Evolutionary conservation across 306 rosid species (phyloP), one percentile per base, ranked within the genome.

Genomic region (Quercus bicolor): DNA sequence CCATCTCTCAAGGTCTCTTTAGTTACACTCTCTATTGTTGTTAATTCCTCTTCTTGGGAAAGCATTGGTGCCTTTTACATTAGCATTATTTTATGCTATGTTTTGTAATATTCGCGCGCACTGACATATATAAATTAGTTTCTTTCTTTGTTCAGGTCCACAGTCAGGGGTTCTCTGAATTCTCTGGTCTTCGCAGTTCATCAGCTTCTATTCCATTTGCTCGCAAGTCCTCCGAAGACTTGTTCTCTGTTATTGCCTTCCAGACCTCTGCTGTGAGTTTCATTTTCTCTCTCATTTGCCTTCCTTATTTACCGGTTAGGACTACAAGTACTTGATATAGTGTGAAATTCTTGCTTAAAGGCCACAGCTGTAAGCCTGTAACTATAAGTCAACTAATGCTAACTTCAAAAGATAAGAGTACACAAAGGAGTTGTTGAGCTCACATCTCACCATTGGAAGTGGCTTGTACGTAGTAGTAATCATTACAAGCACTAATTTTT

Each of bases 181-280:
- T 92, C 91, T 79, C 90, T 29, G 96, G 98, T 53, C 98, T 91
- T 21, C 88, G 98, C 14, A 89, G 34, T 88, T 88, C 98, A 70
- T 82, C 91, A 45, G 64, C 82, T 62, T 79, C 75, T 82, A 89
- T 92, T 82, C 84, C 92, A 12, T 87, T 94, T 19, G 83, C 89
- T 8, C 86, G 88, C 75, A 89, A 84, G 83, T 19, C 91, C 71
- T 85, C 98, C 8, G 98, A 91, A n/a, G 97, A 91, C 80, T 91
- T 92, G 66, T 82, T 85, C 28, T 90, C 98, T 2, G 73, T 90
- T 79, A 73, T 95, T 82, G 71, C 91, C 83, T 90, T 90, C 85
- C 98, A 95, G 59, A 92, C 96, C 78, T 92, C 89, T 12, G 96
- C 98, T 21, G 98, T 95, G 80, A 91, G 98, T 92, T 65, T 72